Conservation (phyloP, 2,329 filamentous ascomycete genomes). For the Daldinia eschscholtzii region DNA sequence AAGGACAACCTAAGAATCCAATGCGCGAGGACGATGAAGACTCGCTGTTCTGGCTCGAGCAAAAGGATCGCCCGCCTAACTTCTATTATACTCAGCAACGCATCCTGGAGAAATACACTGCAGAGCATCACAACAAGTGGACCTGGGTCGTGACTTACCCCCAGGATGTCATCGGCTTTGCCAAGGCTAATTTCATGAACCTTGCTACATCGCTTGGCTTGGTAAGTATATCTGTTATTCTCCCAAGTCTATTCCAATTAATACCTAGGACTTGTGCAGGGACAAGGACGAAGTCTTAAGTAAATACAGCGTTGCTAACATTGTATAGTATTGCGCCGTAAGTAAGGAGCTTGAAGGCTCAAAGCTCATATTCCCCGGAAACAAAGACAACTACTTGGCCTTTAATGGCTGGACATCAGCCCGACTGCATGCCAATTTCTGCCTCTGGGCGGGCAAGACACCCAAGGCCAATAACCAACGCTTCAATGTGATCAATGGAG, state of each 20-base stretch:
- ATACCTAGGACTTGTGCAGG: no score
- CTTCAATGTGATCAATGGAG: conserved; percentile 59
- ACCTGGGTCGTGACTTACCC: conserved; percentile 53
- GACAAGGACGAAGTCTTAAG: no score
- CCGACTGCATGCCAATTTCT: conserved; percentile 54
- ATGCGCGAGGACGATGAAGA: conserved; percentile 60
- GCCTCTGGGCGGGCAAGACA: conserved; percentile 51
- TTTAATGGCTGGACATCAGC: conserved; percentile 54
- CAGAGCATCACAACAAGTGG: conserved; percentile 37
- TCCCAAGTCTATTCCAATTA: not conserved
- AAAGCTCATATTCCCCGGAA: conserved; percentile 54
- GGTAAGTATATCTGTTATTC: conserved; percentile 2
- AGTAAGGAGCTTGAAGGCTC: conserved; percentile 51
- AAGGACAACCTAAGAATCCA: conserved; percentile 61
- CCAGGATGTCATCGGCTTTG: conserved; percentile 53
- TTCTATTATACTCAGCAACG: conserved; percentile 66
- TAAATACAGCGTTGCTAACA: not conserved
- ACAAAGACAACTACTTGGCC: conserved; percentile 52
- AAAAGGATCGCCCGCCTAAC: conserved; percentile 57
- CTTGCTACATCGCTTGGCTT: conserved; percentile 56
- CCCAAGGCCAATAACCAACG: conserved; percentile 55
- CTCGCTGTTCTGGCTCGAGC: conserved; percentile 54
- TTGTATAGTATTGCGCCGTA: conserved; percentile 53
- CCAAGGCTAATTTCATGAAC: conserved; percentile 57
- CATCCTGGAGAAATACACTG: conserved; percentile 52